Evolutionary conservation across 768 basidiomycete genomes (phyloP).

Genomic region (Psilocybe sp.): DNA sequence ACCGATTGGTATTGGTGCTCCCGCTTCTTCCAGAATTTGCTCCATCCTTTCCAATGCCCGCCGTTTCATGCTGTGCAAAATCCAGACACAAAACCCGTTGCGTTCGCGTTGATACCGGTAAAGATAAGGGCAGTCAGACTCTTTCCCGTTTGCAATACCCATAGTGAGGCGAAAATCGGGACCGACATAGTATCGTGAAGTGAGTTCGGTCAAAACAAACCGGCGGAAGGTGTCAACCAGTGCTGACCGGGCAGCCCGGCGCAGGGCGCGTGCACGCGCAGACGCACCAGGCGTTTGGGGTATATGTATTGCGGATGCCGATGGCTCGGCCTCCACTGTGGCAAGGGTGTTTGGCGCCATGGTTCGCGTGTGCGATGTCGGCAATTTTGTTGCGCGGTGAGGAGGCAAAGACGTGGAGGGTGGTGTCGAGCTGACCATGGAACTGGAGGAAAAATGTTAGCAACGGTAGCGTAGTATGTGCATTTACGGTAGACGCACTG

Average conservation of each 20-base stretch:
- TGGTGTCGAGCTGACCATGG: conserved; percentile 28
- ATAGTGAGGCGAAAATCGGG: conserved; percentile 11
- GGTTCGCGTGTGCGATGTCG: conserved; percentile 20
- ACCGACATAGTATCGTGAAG: conserved; percentile 28
- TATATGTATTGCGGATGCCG: conserved; percentile 23
- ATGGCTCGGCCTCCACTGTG: conserved; percentile 15
- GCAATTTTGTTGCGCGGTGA: conserved; percentile 22
- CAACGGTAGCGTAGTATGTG: background rate
- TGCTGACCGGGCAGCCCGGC: conserved; percentile 61
- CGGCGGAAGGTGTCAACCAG: conserved; percentile 67
- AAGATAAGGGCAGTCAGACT: conserved; percentile 4
- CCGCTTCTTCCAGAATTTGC: conserved; percentile 35
- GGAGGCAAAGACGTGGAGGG: conserved; percentile 23
- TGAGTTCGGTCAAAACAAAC: conserved; percentile 55
- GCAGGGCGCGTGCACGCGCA: conserved; percentile 39
- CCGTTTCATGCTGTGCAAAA: conserved; percentile 51
- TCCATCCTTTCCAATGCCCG: conserved; percentile 40
- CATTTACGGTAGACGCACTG: conserved; percentile 37
- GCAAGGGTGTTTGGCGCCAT: conserved; percentile 14
- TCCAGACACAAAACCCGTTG: conserved; percentile 52
- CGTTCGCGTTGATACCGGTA: conserved; percentile 10
- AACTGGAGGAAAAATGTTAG: conserved; percentile 15
- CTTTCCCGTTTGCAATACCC: conserved; percentile 15
- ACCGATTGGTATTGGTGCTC: conserved; percentile 2
- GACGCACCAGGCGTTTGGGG: conserved; percentile 23